Evolutionary conservation across 2,329 filamentous ascomycete genomes (phyloP), one percentile per base, ranked within the genome.

Genomic region (Trichoderma citrinoviride): DNA sequence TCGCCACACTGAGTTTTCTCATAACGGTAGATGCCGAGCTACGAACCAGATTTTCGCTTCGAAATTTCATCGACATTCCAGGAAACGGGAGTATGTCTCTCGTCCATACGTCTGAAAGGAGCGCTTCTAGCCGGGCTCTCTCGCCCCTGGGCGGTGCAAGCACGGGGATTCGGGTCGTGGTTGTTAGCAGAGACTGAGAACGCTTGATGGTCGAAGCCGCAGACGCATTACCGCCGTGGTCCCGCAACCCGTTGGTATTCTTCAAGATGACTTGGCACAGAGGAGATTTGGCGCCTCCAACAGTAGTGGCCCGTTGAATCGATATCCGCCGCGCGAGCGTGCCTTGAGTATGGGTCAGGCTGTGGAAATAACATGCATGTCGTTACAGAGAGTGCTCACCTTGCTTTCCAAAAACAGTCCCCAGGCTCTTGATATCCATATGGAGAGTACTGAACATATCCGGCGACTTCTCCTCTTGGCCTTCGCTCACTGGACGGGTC

Each of bases 11-110:
- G 68, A 97, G 83, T 74, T 93, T 96, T 60, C 93, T 86, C 80
- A 97, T 96, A 73, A 97, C 86, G 0, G 91, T 91, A 41, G 91
- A 92, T 14, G 93, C 91, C n/a, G 90, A 92, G 46, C 86, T 86
- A 57, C 90, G 84, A 53, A 95, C 88, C 3, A 92, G 80, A 72
- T 90, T 87, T 70, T 96, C 86, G 70, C 90, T 78, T 79, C 87
- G 76, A 74, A 86, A 75, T 78, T 87, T 76, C 77, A 75, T 81
- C 37, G 85, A 85, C 85, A 97, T 93, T 1, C 92, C 92, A 17
- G 93, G 92, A 73, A 90, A 95, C 1, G 93, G 92, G 47, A 97
- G 78, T 19, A 87, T 77, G 64, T 96, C 90, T 57, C 88, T 87
- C 15, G 90, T 96, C 90, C 93, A 97, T 1, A 97, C 87, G 68